Evolutionary conservation across 257 asterid species (phyloP), one percentile per base, ranked within the genome.

Genomic region (Catharanthus roseus): DNA sequence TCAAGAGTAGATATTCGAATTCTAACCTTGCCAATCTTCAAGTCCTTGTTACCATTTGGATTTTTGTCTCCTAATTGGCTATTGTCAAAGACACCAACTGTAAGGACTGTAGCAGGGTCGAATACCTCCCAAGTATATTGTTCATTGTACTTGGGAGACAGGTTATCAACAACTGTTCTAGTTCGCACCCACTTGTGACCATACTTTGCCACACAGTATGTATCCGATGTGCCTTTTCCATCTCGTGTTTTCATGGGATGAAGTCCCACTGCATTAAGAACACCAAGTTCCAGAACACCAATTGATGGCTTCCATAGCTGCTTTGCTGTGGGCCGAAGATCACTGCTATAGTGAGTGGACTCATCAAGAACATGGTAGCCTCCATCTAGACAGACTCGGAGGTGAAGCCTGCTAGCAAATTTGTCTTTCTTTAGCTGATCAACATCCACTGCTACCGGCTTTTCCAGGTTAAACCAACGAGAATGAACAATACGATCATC

Each of bases 341-440:
- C 97, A 16, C 95, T 88, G 79, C 96, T 89, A 64, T 90, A 90
- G 44, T 88, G 90, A 62, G 95, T 89, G 12, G 97, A 87, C 71
- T 90, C 98, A 21, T 93, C 97, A 56, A 93, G 89, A 57, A 93
- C 98, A 62, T 93, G 98, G 81, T 90, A 93, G 73, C 97, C 96
- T 69, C 97, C 97, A 8, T 93, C 98, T 56, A 93, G 81, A 74
- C 96, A 92, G 79, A 87, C 87, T n/a, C 96, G 77, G 38, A 92
- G 80, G 72, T 92, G 98, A 73, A 92, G 92, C 77, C 83, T 78
- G 72, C 97, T 88, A 0, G 97, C 82, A 78, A 90, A 92, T 53
- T 86, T 92, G 16, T 88, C 98, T 71, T 88, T 88, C 85, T 88
- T 88, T 13, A 88, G 84, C 74, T 88, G 98, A 81, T 92, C 98